A percentile compares a stretch with the other conserved stretches of the same genome.
Conservation (phyloP, 164 flowering plant genomes). For the Aristolochia californica region DNA sequence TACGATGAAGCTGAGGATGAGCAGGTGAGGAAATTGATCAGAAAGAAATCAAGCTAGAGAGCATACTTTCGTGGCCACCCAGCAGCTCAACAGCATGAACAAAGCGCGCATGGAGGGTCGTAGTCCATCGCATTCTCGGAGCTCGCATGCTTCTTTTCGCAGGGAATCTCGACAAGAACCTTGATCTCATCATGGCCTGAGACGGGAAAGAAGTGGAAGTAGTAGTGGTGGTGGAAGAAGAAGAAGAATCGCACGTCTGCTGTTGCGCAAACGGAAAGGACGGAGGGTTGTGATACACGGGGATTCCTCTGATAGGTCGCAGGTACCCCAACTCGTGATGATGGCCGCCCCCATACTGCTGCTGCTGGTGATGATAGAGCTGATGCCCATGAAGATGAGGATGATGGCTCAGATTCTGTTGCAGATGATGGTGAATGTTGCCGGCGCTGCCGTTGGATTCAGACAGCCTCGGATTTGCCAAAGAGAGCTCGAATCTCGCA, state of each 20-base stretch:
- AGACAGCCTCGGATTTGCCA: conserved; percentile 40
- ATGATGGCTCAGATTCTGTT: conserved; percentile 15
- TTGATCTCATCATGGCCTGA: conserved; percentile 51
- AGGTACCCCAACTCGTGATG: conserved; percentile 39
- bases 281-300: conserved; percentile 53
- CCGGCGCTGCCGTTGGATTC: conserved; percentile 12
- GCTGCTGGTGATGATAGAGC: conserved; percentile 10
- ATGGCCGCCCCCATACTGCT: conserved; percentile 18
- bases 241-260: conserved; percentile 18
- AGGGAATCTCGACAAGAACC: conserved; percentile 63
- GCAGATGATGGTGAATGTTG: conserved; percentile 7
- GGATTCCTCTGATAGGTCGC: conserved; percentile 86
- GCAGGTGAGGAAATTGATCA: neutral
- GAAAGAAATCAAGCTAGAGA: neutral
- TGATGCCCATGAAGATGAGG: conserved; percentile 11
- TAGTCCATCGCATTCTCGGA: conserved; percentile 97
- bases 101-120: conserved; percentile 86
- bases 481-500: conserved; percentile 38
- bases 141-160: conserved; percentile 80
- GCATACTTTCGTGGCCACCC: conserved; percentile 97
- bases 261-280: conserved; percentile 30
- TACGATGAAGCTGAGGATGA: no score
- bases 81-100: conserved; percentile 95
- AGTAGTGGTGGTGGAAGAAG: conserved; percentile 16
- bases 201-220: conserved; percentile 15